phyloP scores from a whole-genome alignment of 2,329 filamentous ascomycete species.

The Davidsoniella australis region DNA sequence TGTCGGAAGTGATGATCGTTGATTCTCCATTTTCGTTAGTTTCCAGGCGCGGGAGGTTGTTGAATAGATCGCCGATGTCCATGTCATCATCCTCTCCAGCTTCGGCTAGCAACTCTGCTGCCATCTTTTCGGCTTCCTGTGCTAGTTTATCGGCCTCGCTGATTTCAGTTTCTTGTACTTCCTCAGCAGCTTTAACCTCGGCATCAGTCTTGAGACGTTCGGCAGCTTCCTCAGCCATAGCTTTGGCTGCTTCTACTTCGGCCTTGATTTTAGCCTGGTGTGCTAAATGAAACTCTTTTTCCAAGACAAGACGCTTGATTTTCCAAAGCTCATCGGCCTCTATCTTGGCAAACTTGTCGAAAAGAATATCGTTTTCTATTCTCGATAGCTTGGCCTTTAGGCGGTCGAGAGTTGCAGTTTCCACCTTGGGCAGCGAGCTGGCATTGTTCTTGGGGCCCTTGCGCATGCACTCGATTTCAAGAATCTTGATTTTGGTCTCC shows the following conservation, averaged over 20 bases:
- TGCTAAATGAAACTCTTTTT: slow-evolving; percentile 40
- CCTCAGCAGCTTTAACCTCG: background rate
- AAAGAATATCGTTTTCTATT: slow-evolving; percentile 63
- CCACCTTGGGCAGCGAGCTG: slow-evolving; percentile 15
- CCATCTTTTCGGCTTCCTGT: slow-evolving; percentile 40
- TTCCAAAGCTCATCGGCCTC: slow-evolving; percentile 51
- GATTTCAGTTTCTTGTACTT: slow-evolving; percentile 9
- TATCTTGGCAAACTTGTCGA: slow-evolving; percentile 37
- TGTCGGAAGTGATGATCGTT: slow-evolving; percentile 34
- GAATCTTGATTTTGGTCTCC: slow-evolving; percentile 52
- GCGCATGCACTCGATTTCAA: slow-evolving; percentile 38
- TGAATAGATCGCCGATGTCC: slow-evolving; percentile 32
- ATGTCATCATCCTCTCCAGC: slow-evolving; percentile 37
- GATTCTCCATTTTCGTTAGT: slow-evolving; percentile 42
- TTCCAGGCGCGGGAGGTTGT: slow-evolving; percentile 42
- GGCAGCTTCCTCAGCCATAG: slow-evolving; percentile 12
- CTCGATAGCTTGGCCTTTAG: slow-evolving; percentile 56
- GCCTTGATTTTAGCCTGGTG: slow-evolving; percentile 24
- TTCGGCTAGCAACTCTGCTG: slow-evolving; percentile 38
- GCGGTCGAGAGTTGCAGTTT: slow-evolving; percentile 38
- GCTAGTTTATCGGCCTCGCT: slow-evolving; percentile 30
- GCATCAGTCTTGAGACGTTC: background rate
- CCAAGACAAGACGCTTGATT: slow-evolving; percentile 37
- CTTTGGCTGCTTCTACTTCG: background rate
- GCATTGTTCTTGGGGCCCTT: slow-evolving; percentile 18